These are phyloP conservation scores for Tuber melanosporum DNA, from an alignment of 495 filamentous ascomycete species.

Conservation along the genomic window DNA sequence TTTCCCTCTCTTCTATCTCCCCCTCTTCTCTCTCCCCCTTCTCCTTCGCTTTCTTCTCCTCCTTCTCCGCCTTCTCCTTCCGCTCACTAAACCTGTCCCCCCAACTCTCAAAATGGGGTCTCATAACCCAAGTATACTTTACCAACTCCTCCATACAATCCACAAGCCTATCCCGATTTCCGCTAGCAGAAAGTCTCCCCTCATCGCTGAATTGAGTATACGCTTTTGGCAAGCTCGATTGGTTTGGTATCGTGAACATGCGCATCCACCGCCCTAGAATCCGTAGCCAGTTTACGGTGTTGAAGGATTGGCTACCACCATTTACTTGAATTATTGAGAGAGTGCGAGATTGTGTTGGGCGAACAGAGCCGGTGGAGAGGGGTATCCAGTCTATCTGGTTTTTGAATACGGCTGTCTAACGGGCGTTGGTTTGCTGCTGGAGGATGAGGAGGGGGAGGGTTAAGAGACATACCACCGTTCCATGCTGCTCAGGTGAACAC, in stretches of 20 bases:
- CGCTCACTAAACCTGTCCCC: slow-evolving; percentile 61
- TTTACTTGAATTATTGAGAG: slow-evolving; percentile 60
- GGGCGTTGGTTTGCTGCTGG: neutral
- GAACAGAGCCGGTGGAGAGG: slow-evolving; percentile 55
- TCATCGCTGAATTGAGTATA: slow-evolving; percentile 59
- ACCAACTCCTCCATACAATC: slow-evolving; percentile 77
- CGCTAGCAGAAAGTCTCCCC: slow-evolving; percentile 54
- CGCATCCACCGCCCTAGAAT: slow-evolving; percentile 71
- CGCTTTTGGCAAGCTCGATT: slow-evolving; percentile 59
- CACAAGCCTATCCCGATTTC: slow-evolving; percentile 60
- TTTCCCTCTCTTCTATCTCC: neutral
- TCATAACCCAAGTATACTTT: slow-evolving; percentile 63
- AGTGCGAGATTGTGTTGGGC: slow-evolving; percentile 64
- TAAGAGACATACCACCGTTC: slow-evolving; percentile 51
- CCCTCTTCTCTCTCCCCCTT: neutral
- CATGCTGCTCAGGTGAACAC: slow-evolving; percentile 66
- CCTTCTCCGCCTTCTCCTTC: slow-evolving; percentile 46
- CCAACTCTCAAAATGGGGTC: slow-evolving; percentile 57
- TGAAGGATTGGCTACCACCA: slow-evolving; percentile 66
- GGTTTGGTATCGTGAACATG: slow-evolving; percentile 69
- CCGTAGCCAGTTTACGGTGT: slow-evolving; percentile 64
- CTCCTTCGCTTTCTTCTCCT: slow-evolving; percentile 28
- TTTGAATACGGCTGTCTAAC: slow-evolving; percentile 63
- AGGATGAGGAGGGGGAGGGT: neutral
- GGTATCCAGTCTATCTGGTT: slow-evolving; percentile 75